phyloP scores from a whole-genome alignment of 2,329 filamentous ascomycete genomes.

The Aspergillus unguis region DNA sequence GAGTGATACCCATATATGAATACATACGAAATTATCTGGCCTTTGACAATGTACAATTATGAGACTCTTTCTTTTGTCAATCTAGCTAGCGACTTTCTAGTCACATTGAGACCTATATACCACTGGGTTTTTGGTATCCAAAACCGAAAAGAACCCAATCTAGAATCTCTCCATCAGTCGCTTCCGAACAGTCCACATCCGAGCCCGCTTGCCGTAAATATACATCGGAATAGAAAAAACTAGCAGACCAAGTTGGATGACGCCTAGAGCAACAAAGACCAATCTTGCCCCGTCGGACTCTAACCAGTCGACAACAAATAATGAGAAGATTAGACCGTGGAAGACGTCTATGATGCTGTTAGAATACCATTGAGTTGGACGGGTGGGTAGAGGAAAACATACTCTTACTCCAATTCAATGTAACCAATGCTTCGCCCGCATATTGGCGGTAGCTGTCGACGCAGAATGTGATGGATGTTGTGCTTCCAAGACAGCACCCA shows the following conservation, averaged over 20 bases:
- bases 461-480: conserved; percentile 88
- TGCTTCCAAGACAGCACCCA: conserved; percentile 84
- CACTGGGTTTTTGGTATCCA: too few relatives aligned
- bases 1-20: too few relatives aligned
- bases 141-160: not conserved
- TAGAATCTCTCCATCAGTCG: conserved; percentile 72
- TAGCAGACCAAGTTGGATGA: conserved; percentile 77
- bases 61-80: not conserved
- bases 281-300: conserved; percentile 68
- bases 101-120: not conserved
- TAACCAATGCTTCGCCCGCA: conserved; percentile 89
- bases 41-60: too few relatives aligned
- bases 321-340: conserved; percentile 80
- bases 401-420: conserved; percentile 90
- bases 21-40: too few relatives aligned
- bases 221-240: conserved; percentile 84
- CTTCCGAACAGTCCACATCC: conserved; percentile 91
- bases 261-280: conserved; percentile 78
- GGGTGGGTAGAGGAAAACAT: conserved; percentile 22
- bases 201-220: conserved; percentile 81
- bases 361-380: not conserved
- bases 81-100: not conserved
- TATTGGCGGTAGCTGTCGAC: conserved; percentile 93
- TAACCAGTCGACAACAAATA: conserved; percentile 87
- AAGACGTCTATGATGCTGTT: conserved; percentile 59